A percentile compares a stretch with the other conserved stretches of the same genome.
phyloP scores from a whole-genome alignment of 768 basidiomycete genomes.

The Tulasnella sp. region DNA sequence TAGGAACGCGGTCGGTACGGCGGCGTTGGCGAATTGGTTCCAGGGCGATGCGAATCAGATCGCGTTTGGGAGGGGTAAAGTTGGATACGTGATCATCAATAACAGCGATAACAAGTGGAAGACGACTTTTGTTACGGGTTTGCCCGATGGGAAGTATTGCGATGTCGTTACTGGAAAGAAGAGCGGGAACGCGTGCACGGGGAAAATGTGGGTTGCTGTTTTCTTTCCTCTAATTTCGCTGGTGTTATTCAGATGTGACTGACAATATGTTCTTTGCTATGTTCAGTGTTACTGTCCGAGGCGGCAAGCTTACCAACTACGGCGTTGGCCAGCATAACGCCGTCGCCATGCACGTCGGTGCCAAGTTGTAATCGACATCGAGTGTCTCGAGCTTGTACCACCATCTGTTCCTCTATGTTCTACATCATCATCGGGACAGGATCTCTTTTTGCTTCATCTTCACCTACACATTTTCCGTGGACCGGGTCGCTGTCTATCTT shows the following conservation, averaged over 20 bases:
- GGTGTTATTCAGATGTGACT: no score
- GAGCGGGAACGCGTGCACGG: slow-evolving; percentile 37
- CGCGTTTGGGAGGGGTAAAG: slow-evolving; percentile 50
- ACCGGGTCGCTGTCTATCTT: not conserved
- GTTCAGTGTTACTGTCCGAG: slow-evolving; percentile 36
- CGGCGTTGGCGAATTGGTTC: slow-evolving; percentile 35
- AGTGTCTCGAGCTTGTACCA: not conserved
- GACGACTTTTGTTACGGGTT: slow-evolving; percentile 42
- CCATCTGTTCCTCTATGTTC: not conserved
- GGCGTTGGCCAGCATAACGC: slow-evolving; percentile 42
- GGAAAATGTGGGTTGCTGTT: slow-evolving; percentile 29
- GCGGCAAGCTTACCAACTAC: slow-evolving; percentile 34
- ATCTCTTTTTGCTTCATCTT: not conserved
- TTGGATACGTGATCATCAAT: slow-evolving; percentile 57
- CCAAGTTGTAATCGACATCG: not conserved
- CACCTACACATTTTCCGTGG: not conserved
- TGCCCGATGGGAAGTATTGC: slow-evolving; percentile 51
- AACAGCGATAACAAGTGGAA: slow-evolving; percentile 48
- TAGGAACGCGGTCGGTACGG: slow-evolving; percentile 9
- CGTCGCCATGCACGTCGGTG: slow-evolving; percentile 19
- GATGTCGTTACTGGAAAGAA: slow-evolving; percentile 45
- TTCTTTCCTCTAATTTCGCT: no score
- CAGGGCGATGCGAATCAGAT: slow-evolving; percentile 47
- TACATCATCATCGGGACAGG: not conserved
- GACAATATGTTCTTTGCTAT: not conserved